Evolutionary conservation across 2,329 filamentous ascomycete species (phyloP).

Genomic region (Stemphylium lycopersici): DNA sequence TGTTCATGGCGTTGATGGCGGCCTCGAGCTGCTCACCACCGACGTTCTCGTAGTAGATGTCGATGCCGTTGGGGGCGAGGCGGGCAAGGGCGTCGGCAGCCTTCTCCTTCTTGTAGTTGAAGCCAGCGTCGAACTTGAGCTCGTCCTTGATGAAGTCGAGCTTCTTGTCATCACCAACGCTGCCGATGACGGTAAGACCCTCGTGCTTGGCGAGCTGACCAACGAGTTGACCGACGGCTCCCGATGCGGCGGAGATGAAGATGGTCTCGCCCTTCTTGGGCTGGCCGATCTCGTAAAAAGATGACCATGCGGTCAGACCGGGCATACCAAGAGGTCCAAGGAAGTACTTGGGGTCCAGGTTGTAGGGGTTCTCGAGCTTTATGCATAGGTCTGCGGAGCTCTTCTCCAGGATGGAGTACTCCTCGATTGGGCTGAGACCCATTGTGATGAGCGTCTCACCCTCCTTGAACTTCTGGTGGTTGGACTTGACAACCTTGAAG

Average conservation of each 20-base stretch:
- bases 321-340: slow-evolving; percentile 80
- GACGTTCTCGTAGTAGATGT: slow-evolving; percentile 85
- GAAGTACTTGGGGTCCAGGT: slow-evolving; percentile 70
- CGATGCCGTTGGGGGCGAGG: slow-evolving; percentile 77
- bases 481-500: slow-evolving; percentile 73
- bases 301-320: slow-evolving; percentile 75
- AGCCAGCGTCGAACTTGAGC: slow-evolving; percentile 73
- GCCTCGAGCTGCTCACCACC: slow-evolving; percentile 77
- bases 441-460: slow-evolving; percentile 70
- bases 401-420: slow-evolving; percentile 68
- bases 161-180: slow-evolving; percentile 80
- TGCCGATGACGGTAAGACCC: slow-evolving; percentile 79
- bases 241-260: slow-evolving; percentile 79
- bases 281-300: slow-evolving; percentile 75
- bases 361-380: slow-evolving; percentile 72
- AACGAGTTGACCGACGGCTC: slow-evolving; percentile 82
- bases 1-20: slow-evolving; percentile 68
- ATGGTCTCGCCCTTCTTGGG: slow-evolving; percentile 81
- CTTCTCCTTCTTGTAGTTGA: slow-evolving; percentile 88
- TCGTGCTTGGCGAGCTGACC: slow-evolving; percentile 84
- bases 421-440: slow-evolving; percentile 62
- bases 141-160: slow-evolving; percentile 74
- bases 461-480: slow-evolving; percentile 64
- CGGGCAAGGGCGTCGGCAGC: slow-evolving; percentile 70
- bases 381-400: slow-evolving; percentile 52